Evolutionary conservation across 2,329 filamentous ascomycete species (phyloP).

Genomic region (Ceratocystis harringtonii): DNA sequence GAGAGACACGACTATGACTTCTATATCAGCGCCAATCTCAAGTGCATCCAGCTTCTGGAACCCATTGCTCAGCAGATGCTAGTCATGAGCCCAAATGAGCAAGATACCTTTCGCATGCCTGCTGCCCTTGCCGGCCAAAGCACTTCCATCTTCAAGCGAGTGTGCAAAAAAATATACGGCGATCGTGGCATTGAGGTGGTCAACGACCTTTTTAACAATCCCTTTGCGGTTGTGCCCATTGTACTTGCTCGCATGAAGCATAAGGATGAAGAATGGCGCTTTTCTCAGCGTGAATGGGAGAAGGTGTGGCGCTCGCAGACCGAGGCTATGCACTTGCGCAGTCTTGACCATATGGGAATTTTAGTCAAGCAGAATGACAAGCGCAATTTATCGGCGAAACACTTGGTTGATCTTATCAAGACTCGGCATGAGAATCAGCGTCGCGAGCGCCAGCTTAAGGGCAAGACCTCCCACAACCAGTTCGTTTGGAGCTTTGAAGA

Average conservation of each 20-base stretch:
- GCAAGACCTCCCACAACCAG: constrained; percentile 52
- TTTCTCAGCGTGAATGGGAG: constrained; percentile 94
- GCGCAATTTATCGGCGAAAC: constrained; percentile 77
- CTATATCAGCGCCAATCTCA: constrained; percentile 87
- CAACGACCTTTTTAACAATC: constrained; percentile 68
- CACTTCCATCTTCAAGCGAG: constrained; percentile 90
- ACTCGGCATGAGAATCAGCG: constrained; percentile 85
- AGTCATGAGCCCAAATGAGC: constrained; percentile 58
- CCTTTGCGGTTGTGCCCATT: constrained; percentile 76
- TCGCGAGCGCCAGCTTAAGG: constrained; percentile 49
- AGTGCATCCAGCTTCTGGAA: constrained; percentile 90
- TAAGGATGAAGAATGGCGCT: constrained; percentile 95
- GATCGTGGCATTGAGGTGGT: constrained; percentile 76
- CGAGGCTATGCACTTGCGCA: constrained; percentile 86
- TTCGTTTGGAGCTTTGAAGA: constrained; percentile 62
- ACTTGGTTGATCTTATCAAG: constrained; percentile 78
- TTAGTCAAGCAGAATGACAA: constrained; percentile 81
- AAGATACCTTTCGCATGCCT: constrained; percentile 62
- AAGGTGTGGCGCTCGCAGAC: constrained; percentile 97
- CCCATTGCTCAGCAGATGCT: constrained; percentile 85
- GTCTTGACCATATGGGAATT: constrained; percentile 90
- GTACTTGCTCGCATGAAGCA: constrained; percentile 81
- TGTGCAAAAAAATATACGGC: constrained; percentile 95
- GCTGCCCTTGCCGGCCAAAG: constrained; percentile 79
- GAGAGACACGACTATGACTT: constrained; percentile 98